A percentile compares a stretch with the other conserved stretches of the same genome.
These are phyloP conservation scores for Dendrobium huoshanense DNA, from an alignment of 106 monocot species.

Conservation along the genomic window DNA sequence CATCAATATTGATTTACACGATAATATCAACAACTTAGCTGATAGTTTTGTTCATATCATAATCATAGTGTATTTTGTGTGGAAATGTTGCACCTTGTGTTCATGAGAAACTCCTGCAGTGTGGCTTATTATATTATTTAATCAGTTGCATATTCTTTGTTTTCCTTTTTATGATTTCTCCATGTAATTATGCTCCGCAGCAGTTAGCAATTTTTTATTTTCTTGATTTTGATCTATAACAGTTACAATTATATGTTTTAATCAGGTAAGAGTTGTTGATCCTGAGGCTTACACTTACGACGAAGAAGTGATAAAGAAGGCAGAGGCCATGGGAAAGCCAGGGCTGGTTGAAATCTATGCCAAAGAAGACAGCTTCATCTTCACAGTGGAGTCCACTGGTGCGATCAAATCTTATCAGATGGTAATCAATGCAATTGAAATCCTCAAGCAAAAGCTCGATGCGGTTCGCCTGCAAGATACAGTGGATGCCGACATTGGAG, in stretches of 20 bases:
- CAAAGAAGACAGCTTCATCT: slow-evolving; percentile 91
- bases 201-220: too few relatives aligned
- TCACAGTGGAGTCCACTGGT: slow-evolving; percentile 92
- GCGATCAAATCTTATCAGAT: slow-evolving; percentile 77
- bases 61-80: too few relatives aligned
- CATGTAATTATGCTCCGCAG: too few relatives aligned
- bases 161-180: too few relatives aligned
- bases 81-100: too few relatives aligned
- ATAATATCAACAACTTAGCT: too few relatives aligned
- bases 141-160: too few relatives aligned
- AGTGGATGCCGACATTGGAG: slow-evolving; percentile 54
- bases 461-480: slow-evolving; percentile 69
- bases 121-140: too few relatives aligned
- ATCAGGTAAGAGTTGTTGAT: slow-evolving; percentile 74
- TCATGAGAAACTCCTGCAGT: too few relatives aligned
- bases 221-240: too few relatives aligned
- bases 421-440: slow-evolving; percentile 69
- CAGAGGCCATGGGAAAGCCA: slow-evolving; percentile 80
- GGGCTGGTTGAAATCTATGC: slow-evolving; percentile 54
- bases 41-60: too few relatives aligned
- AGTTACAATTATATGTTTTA: neutral
- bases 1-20: too few relatives aligned
- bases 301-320: slow-evolving; percentile 85
- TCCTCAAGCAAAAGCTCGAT: slow-evolving; percentile 88
- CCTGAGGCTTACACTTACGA: slow-evolving; percentile 92